A percentile compares a stretch with the other conserved stretches of the same genome.
Conservation (phyloP, 2,329 filamentous ascomycete genomes). For the Monosporascus sp. region DNA sequence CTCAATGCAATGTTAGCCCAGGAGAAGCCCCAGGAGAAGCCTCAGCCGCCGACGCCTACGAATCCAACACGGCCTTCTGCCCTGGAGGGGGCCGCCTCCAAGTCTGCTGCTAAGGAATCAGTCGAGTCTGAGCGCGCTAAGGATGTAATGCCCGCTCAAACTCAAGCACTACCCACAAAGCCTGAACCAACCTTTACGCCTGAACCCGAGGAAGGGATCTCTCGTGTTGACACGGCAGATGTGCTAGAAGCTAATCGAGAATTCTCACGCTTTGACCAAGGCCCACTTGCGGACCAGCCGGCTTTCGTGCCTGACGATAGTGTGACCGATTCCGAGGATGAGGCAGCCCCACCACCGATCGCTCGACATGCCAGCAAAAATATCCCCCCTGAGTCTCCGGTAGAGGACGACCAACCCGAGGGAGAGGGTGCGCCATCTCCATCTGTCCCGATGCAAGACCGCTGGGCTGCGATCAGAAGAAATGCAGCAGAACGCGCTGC, state of each 20-base stretch:
- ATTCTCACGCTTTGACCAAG: constrained; percentile 75
- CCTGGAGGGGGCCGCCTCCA: constrained; percentile 17
- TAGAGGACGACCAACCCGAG: constrained; percentile 18
- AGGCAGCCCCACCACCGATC: constrained; percentile 48
- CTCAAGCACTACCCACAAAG: constrained; percentile 15
- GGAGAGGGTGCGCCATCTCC: constrained; percentile 27
- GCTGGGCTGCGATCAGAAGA: constrained; percentile 94
- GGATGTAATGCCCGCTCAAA: constrained; percentile 23
- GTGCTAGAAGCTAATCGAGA: constrained; percentile 54
- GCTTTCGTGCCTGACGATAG: constrained; percentile 67
- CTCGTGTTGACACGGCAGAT: constrained; percentile 56
- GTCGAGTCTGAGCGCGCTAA: constrained; percentile 19
- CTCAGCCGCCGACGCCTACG: constrained; percentile 19
- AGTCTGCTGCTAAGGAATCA: constrained; percentile 14
- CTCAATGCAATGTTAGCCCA: constrained; percentile 46
- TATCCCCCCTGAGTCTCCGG: not conserved
- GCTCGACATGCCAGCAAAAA: constrained; percentile 31
- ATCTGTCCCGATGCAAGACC: constrained; percentile 54
- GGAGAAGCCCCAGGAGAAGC: constrained; percentile 11
- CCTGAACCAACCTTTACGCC: constrained; percentile 38
- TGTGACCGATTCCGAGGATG: constrained; percentile 39
- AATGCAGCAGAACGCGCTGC: constrained; percentile 81
- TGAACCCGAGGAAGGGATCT: constrained; percentile 43
- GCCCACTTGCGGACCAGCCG: constrained; percentile 79
- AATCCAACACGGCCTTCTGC: constrained; percentile 21